Base-by-base conservation (phyloP, 1,284 basidiomycete genomes). In the Heterobasidion annosum region DNA sequence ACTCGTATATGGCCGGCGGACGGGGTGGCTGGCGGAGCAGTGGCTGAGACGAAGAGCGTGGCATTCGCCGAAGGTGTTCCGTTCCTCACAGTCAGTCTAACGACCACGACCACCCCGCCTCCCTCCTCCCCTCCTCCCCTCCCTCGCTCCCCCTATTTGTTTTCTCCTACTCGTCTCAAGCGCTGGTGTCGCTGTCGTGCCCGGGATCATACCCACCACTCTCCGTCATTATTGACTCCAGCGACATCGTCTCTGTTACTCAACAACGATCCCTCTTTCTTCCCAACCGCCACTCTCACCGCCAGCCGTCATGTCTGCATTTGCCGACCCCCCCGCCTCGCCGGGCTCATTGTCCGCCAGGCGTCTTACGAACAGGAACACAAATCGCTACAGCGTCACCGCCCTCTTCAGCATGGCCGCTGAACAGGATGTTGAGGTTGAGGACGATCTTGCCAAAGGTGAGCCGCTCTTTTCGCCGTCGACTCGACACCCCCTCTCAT, bases 371-470 rank as follows among this genome's bases (percentile, higher is more conserved):
- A 92, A 91, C 75, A 77, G 94, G 68, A 97, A 94, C 71, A 95
- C 92, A 58, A 98, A 98, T 73, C 87, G 95, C 55, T 98, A 97
- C 74, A 92, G 88, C 67, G 94, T 98, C 57, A 98, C 93, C 54
- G 93, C 93, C 19, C 80, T 98, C 63, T 98, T 98, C 70, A 93
- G 90, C 64, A 93, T 99, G 85, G 95, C 95, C 10, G 96, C 95
- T 33, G 95, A 99, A 71, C 93, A 98, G 77, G 96, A 99, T 67
- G 90, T 97, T 33, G 97, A 99, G 68, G 91, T 98, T 46, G 95
- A 98, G 71, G 96, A 99, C 70, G 96, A 99, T 70, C 76, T 99
- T 56, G 94, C 95, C 8, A 78, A 93, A 79, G 91, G 93, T 92
- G 66, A 61, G 85, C 75, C 25, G 45, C 44, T 35, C 16, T 50